Evolutionary conservation across 257 asterid genomes (phyloP), one percentile per base, ranked within the genome.

Genomic region (Sherardia arvensis): DNA sequence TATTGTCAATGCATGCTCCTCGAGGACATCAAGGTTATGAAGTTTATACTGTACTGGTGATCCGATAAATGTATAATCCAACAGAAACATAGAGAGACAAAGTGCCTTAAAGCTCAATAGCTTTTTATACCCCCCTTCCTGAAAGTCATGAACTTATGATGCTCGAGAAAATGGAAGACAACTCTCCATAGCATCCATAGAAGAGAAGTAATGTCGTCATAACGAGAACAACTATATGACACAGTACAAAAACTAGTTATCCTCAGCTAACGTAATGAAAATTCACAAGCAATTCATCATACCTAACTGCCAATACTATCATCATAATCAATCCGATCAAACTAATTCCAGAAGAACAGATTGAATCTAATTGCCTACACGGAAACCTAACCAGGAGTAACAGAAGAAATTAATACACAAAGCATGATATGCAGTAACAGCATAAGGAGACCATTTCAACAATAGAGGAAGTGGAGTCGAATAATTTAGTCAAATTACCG

Each of bases 401-500:
- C 4, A 17, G 2, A 8, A 11, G n/a, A 4, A 34, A 69, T 26
- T 38, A 57, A 58, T 51, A 67, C 51, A 26, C 49, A 53, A 48
- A 32, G 10, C 47, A 38, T 14, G 0, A 14, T 21, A 26, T 7
- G 9, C 4, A 27, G n/a, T 14, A 23, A 34, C 3, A 33, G 14
- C 48, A 66, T 15, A 0, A 1, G 9, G 17, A 43, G 28, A 10
- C 25, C 59, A 54, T 23, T 40, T n/a, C 30, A 30, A 48, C 34
- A 77, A 22, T 21, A 4, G 18, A 40, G 11, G 17, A 43, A 61
- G 59, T 11, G 14, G 17, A 53, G 4, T 54, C n/a, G 14, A 63
- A 28, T 27, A 36, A 30, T 49, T 55, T 21, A 21, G 53, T 54
- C 26, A 59, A 65, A 77, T 68, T 77, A 92, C 98, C 91, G 91